Evolutionary conservation across 441 rosid genomes (phyloP), one percentile per base, ranked within the genome.

Genomic region (Adansonia gregorii): DNA sequence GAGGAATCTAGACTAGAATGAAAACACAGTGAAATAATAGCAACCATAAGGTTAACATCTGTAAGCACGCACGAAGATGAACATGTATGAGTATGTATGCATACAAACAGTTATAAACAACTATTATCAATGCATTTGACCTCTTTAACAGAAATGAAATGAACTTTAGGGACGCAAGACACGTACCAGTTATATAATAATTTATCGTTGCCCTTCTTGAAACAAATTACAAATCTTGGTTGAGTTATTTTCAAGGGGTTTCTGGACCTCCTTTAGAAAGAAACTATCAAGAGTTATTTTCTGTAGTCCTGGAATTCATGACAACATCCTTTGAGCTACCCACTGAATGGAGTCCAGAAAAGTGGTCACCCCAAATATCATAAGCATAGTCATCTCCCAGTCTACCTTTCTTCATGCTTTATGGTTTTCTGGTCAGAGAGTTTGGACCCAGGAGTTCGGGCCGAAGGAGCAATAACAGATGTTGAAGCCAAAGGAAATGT

Each of bases 331-430:
- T 86, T 66, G 84, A 83, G 82, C 82, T 73, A 82, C 82, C 88
- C 78, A 51, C 56, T 74, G 86, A 74, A 82, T 76, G 76, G 71
- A 93, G 89, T 49, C 87, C 84, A 61, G 93, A 85, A 74, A 92
- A 83, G 85, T 91, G 99, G 80, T 92, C 90, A 45, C 97, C 99
- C 99, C 99, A 95, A 12, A 95, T 95, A 80, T 95, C 95, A 58
- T 91, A 93, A 19, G 75, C 79, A 83, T 87, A 86, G 69, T 86
- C 86, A 64, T 89, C 85, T 64, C 80, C 83, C 8, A 58, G 9
- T 59, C 70, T 73, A 14, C 51, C 80, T 88, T 67, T 87, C 87
- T 72, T 86, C 72, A n/a, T n/a, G n/a, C 56, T 89, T 78, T 8
- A 41, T 60, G 31, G 70, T 59, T 67, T 82, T 82, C 79, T 78